These are phyloP conservation scores for Kluyveromyces marxianus DNA, from an alignment of 1,139 yeast species.

Conservation along the genomic window DNA sequence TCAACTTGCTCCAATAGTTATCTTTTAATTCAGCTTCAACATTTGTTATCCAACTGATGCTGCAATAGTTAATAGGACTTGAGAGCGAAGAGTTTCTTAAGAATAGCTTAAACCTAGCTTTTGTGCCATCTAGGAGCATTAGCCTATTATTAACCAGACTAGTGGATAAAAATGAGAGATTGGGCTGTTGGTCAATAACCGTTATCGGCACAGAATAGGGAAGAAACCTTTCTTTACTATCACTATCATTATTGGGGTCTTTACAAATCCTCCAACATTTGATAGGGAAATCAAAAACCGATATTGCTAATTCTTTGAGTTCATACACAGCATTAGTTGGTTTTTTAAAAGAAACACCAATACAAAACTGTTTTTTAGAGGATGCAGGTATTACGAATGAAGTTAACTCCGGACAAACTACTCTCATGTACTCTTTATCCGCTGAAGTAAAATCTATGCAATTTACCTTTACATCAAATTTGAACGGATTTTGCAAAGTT, in stretches of 20 bases:
- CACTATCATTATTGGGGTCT: not conserved
- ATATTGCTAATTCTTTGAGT: constrained; percentile 40
- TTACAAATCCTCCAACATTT: constrained; percentile 19
- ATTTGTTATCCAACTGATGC: constrained; percentile 19
- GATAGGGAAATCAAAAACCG: constrained; percentile 40
- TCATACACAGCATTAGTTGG: constrained; percentile 33
- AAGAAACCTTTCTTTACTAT: constrained; percentile 6
- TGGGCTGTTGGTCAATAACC: constrained; percentile 28
- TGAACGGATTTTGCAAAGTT: constrained; percentile 71
- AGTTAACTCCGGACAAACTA: constrained; percentile 16
- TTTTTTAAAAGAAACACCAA: constrained; percentile 39
- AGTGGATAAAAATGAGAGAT: constrained; percentile 20
- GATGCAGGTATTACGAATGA: constrained; percentile 36
- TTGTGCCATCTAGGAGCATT: constrained; percentile 77
- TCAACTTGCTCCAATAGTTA: constrained; percentile 27
- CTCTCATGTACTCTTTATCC: constrained; percentile 26
- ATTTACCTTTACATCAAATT: constrained; percentile 60
- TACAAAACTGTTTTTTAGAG: constrained; percentile 33
- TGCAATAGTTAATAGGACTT: constrained; percentile 22
- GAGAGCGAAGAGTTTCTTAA: constrained; percentile 42
- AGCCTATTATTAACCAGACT: constrained; percentile 20
- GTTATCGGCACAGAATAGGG: constrained; percentile 11
- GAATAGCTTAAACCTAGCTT: constrained; percentile 41
- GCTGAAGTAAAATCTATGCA: constrained; percentile 41
- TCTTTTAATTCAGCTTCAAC: constrained; percentile 21